Conservation (phyloP, 2,329 filamentous ascomycete species). For the Colletotrichum sp. region DNA sequence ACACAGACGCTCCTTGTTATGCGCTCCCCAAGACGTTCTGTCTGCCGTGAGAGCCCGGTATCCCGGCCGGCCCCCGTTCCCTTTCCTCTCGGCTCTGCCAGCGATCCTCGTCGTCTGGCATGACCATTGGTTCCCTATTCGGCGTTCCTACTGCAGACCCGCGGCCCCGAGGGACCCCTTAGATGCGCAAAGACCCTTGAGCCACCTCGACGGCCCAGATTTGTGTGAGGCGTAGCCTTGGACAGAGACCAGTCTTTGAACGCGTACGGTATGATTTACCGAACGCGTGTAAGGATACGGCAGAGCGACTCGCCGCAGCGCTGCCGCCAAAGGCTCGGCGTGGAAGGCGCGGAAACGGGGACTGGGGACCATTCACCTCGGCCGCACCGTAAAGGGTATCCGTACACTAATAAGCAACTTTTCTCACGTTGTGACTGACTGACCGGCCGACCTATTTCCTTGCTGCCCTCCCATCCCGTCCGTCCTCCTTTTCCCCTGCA, state of each 20-base stretch:
- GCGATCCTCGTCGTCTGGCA: neutral
- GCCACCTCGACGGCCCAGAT: neutral
- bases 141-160: neutral
- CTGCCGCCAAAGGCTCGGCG: neutral
- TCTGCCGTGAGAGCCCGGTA: conserved; percentile 10
- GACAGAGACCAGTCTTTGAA: neutral
- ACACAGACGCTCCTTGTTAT: neutral
- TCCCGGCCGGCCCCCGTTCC: conserved; percentile 1
- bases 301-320: neutral
- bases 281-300: neutral
- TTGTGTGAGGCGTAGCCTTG: neutral
- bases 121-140: neutral
- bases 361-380: conserved; percentile 1
- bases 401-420: conserved; percentile 1
- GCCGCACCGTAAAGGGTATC: neutral
- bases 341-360: neutral
- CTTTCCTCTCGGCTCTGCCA: neutral
- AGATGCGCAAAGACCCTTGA: neutral
- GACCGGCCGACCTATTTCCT: conserved; percentile 1
- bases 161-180: neutral
- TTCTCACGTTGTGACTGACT: neutral
- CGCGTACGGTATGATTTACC: neutral
- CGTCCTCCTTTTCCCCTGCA: neutral
- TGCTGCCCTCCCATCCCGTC: neutral
- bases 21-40: neutral